Evolutionary conservation across 2,329 filamentous ascomycete genomes (phyloP), one percentile per base, ranked within the genome.

Genomic region (Stagonosporopsis tanaceti): DNA sequence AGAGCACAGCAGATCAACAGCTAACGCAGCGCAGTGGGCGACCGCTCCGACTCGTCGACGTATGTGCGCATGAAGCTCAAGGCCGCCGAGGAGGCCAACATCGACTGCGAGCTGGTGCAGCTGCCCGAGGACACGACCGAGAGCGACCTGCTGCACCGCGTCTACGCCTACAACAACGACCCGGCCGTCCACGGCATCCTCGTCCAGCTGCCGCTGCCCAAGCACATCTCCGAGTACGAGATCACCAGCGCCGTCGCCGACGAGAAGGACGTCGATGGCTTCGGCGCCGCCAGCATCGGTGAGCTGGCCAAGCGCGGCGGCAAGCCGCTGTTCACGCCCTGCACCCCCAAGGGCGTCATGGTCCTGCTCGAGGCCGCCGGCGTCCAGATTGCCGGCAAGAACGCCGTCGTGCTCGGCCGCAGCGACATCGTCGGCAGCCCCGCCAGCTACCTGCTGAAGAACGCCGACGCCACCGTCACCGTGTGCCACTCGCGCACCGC

Each of bases 41-140:
- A 93, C 77, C 89, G 95, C 70, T 92, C 91, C 66, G 95, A 99
- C 81, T 97, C 93, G 35, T 90, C 91, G 73, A 98, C 94, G 50
- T 99, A 99, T 90, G 94, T 99, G 79, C 93, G 93, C 80, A 99
- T 99, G 95, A 99, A 99, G 83, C 82, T 97, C 73, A 99, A 97
- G 85, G 95, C 95, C 65, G 95, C 95, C 57, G 84, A 91, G 76
- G 95, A 98, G 91, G 93, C 93, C 73, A 92, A 92, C 73, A 97
- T 99, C 74, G 84, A 86, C 62, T 97, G 94, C 82, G 89, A 93
- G 72, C 82, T 97, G 63, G 82, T 96, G 66, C 91, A 94, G 74
- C 91, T 93, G 70, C 87, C 91, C 47, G 91, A 94, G 69, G 83
- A 88, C 60, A 90, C 93, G 75, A 87, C 88, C 52, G 92, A 98